phyloP scores from a whole-genome alignment of 192 early-diverging fungal genomes.

The Allomyces javanicus region DNA sequence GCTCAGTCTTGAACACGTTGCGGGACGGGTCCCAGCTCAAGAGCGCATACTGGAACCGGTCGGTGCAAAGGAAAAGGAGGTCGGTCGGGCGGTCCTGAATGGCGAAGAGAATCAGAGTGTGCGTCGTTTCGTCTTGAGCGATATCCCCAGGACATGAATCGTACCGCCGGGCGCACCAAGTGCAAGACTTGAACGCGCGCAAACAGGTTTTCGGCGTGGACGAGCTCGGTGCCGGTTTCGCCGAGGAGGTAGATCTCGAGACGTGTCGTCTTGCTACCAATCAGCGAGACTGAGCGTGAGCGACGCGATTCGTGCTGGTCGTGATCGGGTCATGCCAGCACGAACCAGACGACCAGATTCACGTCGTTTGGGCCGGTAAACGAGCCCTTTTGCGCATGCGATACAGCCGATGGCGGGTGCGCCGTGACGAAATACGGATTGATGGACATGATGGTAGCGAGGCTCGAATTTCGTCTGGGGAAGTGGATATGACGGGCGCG shows the following conservation, averaged over 20 bases:
- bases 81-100: slow-evolving; percentile 33
- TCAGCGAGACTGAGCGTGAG: not conserved
- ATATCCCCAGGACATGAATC: not conserved
- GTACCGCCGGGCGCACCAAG: slow-evolving; percentile 22
- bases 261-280: slow-evolving; percentile 27
- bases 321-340: slow-evolving; percentile 1
- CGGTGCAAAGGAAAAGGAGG: slow-evolving; percentile 44
- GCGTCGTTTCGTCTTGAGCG: not conserved
- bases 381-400: slow-evolving; percentile 33
- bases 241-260: slow-evolving; percentile 35
- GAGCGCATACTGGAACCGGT: slow-evolving; percentile 42
- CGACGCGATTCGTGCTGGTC: not conserved
- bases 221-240: slow-evolving; percentile 18
- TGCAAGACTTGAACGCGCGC: slow-evolving; percentile 42
- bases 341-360: slow-evolving; percentile 58
- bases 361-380: slow-evolving; percentile 38
- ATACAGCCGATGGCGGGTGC: slow-evolving; percentile 55
- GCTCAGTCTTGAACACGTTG: slow-evolving; percentile 37
- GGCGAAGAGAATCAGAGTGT: not conserved
- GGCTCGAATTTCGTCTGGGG: no score
- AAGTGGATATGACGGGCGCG: no score
- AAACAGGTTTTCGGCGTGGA: slow-evolving; percentile 40
- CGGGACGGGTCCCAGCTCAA: slow-evolving; percentile 37
- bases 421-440: slow-evolving; percentile 51
- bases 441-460: not conserved